Evolutionary conservation across 805 yeast genomes (phyloP).

Genomic region (Komagataella populi): DNA sequence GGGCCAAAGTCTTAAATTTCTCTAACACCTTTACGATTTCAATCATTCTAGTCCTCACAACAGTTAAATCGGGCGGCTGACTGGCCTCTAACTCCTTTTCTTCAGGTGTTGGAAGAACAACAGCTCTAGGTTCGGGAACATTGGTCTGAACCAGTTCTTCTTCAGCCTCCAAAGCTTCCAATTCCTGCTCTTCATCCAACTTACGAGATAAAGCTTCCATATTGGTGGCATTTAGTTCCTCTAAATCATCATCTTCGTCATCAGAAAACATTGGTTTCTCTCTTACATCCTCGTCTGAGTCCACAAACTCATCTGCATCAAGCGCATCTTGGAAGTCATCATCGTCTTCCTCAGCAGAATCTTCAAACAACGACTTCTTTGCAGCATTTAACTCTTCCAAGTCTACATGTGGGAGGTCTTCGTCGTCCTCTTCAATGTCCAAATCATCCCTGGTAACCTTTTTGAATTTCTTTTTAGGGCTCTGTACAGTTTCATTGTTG

Average conservation of each 20-base stretch:
- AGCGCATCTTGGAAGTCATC: slow-evolving; percentile 14
- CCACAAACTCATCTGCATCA: slow-evolving; percentile 31
- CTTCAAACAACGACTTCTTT: slow-evolving; percentile 67
- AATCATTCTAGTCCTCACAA: slow-evolving; percentile 85
- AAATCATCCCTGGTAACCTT: slow-evolving; percentile 9
- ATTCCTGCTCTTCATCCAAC: slow-evolving; percentile 45
- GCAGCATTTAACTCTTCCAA: slow-evolving; percentile 53
- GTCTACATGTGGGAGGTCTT: slow-evolving; percentile 16
- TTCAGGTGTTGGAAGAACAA: slow-evolving; percentile 57
- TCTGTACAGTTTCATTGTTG: slow-evolving; percentile 18
- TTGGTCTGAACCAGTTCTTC: slow-evolving; percentile 47
- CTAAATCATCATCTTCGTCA: slow-evolving; percentile 49
- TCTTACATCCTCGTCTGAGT: slow-evolving; percentile 49
- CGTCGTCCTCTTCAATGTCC: slow-evolving; percentile 12
- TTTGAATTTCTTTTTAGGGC: slow-evolving; percentile 15
- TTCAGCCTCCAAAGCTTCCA: slow-evolving; percentile 50
- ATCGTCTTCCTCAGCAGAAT: slow-evolving; percentile 46
- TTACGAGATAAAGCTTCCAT: slow-evolving; percentile 67
- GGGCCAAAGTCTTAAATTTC: slow-evolving; percentile 70
- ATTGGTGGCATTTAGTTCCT: slow-evolving; percentile 62
- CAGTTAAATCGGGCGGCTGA: slow-evolving; percentile 59
- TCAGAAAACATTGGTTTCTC: slow-evolving; percentile 74
- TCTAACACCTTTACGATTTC: slow-evolving; percentile 91
- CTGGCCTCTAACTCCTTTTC: slow-evolving; percentile 42
- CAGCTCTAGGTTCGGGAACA: slow-evolving; percentile 57